Percentiles rank a stretch among this genome's conserved stretches.
phyloP scores from a whole-genome alignment of 495 filamentous ascomycete species.

The Podospora didyma region DNA sequence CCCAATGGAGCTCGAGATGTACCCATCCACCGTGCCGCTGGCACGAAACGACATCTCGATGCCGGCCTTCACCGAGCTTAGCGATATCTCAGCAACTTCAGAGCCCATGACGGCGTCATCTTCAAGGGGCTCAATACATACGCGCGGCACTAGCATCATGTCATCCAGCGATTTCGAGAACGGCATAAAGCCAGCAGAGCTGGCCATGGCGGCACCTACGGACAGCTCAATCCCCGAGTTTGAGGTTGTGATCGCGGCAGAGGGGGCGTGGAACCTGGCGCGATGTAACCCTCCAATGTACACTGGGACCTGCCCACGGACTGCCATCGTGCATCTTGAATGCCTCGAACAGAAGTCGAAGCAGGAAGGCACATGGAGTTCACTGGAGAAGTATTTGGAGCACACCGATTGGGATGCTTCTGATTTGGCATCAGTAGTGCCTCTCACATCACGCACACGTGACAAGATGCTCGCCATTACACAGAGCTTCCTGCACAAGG shows the following conservation, averaged over 20 bases:
- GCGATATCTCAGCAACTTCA: constrained; percentile 31
- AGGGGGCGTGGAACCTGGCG: constrained; percentile 54
- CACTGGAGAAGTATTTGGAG: constrained; percentile 38
- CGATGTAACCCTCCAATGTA: constrained; percentile 51
- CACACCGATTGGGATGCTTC: constrained; percentile 28
- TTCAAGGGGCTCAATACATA: constrained; percentile 40
- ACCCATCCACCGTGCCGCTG: constrained; percentile 22
- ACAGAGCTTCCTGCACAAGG: constrained; percentile 59
- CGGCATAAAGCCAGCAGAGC: constrained; percentile 27
- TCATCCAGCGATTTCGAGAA: constrained; percentile 35
- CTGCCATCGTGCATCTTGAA: constrained; percentile 55
- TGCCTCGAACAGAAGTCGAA: constrained; percentile 54
- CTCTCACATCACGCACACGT: constrained; percentile 47
- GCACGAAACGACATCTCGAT: constrained; percentile 26
- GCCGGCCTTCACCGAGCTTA: constrained; percentile 27
- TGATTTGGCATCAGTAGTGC: constrained; percentile 44
- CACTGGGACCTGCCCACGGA: constrained; percentile 50
- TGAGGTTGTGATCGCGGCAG: constrained; percentile 48
- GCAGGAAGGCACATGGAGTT: constrained; percentile 45
- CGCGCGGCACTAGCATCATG: constrained; percentile 41
- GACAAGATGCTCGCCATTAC: constrained; percentile 62
- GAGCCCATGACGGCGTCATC: constrained; percentile 34
- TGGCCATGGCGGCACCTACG: constrained; percentile 16
- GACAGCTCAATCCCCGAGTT: constrained; percentile 42
- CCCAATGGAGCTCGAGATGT: constrained; percentile 32